A percentile compares a stretch with the other conserved stretches of the same genome.
Evolutionary conservation across 2,329 filamentous ascomycete species (phyloP).

Genomic region (Aspergillus sergii): DNA sequence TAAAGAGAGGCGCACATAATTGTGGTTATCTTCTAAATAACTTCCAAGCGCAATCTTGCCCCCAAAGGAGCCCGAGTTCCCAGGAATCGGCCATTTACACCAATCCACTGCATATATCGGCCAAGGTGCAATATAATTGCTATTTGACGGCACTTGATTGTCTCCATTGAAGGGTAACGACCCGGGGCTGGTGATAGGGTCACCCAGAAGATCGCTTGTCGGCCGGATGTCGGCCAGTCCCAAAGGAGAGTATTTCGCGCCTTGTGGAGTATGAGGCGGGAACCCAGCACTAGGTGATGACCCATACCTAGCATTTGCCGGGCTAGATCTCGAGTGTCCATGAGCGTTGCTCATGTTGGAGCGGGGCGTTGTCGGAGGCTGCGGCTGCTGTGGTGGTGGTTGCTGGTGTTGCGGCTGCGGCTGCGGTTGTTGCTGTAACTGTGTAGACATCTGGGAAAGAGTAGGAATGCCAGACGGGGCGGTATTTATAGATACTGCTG

Average conservation of each 20-base stretch:
- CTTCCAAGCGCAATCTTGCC: slow-evolving; percentile 95
- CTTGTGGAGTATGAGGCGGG: slow-evolving; percentile 55
- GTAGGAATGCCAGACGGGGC: slow-evolving; percentile 61
- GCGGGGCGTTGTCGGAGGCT: slow-evolving; percentile 56
- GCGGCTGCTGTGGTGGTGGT: slow-evolving; percentile 10
- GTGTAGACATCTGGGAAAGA: slow-evolving; percentile 52
- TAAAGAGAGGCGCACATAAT: slow-evolving; percentile 70
- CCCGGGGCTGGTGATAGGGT: slow-evolving; percentile 64
- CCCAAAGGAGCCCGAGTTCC: slow-evolving; percentile 63
- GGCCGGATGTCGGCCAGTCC: slow-evolving; percentile 91
- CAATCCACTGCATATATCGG: slow-evolving; percentile 96
- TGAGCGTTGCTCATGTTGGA: slow-evolving; percentile 68
- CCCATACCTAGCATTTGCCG: slow-evolving; percentile 70
- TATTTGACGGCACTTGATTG: slow-evolving; percentile 70
- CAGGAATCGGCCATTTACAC: slow-evolving; percentile 93
- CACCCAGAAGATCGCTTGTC: slow-evolving; percentile 76
- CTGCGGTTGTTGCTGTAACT: slow-evolving; percentile 10
- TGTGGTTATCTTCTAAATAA: slow-evolving; percentile 96
- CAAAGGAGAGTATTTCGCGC: slow-evolving; percentile 78
- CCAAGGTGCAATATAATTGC: slow-evolving; percentile 94
- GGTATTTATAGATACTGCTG: slow-evolving; percentile 57
- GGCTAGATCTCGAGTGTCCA: slow-evolving; percentile 82
- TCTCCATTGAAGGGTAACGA: slow-evolving; percentile 66
- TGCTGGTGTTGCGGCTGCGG: slow-evolving; percentile 10
- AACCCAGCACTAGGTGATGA: slow-evolving; percentile 47